phyloP scores from a whole-genome alignment of 148 eudicot species.

The Vaccinium vitisidaea region DNA sequence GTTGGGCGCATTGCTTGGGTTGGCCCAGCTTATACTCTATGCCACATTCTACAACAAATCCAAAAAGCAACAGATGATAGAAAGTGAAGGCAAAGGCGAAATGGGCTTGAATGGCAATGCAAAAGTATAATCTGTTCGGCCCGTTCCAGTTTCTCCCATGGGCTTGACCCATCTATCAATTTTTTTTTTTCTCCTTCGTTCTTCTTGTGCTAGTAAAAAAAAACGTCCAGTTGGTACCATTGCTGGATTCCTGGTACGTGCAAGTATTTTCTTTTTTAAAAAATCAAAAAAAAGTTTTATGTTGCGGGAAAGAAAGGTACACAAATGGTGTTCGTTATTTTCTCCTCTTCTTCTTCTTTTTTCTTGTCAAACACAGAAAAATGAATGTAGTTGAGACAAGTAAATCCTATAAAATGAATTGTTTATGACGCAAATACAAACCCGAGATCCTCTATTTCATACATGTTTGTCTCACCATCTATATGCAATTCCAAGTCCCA shows the following conservation, averaged over 20 bases:
- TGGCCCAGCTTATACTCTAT: constrained; percentile 58
- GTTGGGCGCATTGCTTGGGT: constrained; percentile 52
- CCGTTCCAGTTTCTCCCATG: neutral
- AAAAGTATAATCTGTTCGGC: neutral
- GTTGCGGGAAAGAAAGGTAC: neutral
- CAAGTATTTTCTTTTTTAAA: neutral
- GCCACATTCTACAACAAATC: constrained; percentile 59
- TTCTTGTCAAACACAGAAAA: neutral
- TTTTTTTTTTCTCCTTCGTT: neutral
- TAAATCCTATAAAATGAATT: neutral
- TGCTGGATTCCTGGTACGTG: neutral
- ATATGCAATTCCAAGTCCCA: too few species aligned
- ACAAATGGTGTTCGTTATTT: neutral
- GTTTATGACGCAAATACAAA: neutral
- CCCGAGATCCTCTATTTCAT: neutral
- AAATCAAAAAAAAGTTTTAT: too few species aligned
- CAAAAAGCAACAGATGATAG: constrained; percentile 40
- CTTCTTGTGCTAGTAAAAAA: neutral
- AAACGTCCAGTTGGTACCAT: too few species aligned
- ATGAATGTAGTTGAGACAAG: too few species aligned
- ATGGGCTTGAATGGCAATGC: constrained; percentile 34
- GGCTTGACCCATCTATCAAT: neutral
- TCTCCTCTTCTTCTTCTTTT: too few species aligned
- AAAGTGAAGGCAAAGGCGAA: constrained; percentile 36
- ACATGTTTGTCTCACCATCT: neutral